Percentiles rank a stretch among this genome's conserved stretches.
phyloP scores from a whole-genome alignment of 108 stramenopile genomes.

The Fragilariopsis cylindrus region DNA sequence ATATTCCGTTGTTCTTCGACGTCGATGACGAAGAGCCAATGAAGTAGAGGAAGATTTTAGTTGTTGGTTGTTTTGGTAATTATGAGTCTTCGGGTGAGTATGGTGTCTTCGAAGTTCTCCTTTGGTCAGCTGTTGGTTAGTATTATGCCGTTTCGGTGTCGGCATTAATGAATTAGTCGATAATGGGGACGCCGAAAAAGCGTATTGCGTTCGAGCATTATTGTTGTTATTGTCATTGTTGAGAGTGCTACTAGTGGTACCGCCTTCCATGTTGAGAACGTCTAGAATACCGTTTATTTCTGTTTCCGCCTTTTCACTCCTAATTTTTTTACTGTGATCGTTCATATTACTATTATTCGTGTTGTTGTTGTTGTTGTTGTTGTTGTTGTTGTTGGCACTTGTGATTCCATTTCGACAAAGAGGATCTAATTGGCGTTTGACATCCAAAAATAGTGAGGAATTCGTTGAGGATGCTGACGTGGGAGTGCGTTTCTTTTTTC shows the following conservation, averaged over 20 bases:
- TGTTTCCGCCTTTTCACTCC: background rate
- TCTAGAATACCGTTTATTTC: constrained; percentile 27
- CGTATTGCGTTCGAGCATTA: background rate
- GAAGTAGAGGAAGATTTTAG: constrained; percentile 13
- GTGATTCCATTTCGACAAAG: background rate
- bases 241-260: background rate
- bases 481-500: constrained; percentile 1
- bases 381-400: background rate
- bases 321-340: background rate
- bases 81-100: background rate
- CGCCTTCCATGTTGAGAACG: constrained; percentile 11
- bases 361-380: background rate
- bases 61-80: background rate
- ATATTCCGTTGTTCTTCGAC: constrained; percentile 16
- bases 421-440: constrained; percentile 5
- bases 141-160: constrained; percentile 7
- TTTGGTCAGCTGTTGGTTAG: constrained; percentile 11
- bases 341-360: background rate
- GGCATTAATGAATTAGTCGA: background rate
- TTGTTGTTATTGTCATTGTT: background rate
- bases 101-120: constrained; percentile 1
- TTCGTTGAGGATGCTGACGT: background rate
- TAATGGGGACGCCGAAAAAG: background rate
- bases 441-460: constrained; percentile 9
- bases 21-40: constrained; percentile 20